Base-by-base conservation (phyloP, 139 green algal genomes). In the Picochlorum sp. region DNA sequence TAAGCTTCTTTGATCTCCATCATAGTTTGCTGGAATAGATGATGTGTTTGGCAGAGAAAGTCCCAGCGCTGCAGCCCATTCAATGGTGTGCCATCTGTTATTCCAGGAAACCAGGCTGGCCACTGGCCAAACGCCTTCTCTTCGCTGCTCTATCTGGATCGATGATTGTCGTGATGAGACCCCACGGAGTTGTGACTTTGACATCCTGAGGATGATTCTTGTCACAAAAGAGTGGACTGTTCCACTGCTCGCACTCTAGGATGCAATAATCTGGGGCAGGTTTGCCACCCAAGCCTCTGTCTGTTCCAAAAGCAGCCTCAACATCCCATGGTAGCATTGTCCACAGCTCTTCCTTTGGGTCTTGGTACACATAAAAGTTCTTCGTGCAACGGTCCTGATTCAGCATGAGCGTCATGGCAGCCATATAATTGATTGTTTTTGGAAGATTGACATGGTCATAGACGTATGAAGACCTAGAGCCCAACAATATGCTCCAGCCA, bases 321-420 rank as follows among this genome's bases (percentile, higher is more conserved):
- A 60, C 14, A 24, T 62, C 64, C 64, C 65, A 92, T 3, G 88
- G 74, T 18, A 95, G 47, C 64, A 81, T 79, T 44, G 51, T 67
- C 90, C 90, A 96, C 65, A 89, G 4, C 2, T 38, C 51, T 5
- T 16, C 74, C 2, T 54, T 32, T 0, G 79, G 67, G 68, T 95
- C 66, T 7, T 64, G 65, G 73, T 92, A 93, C 41, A 93, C 62
- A 64, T 81, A 88, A 70, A 87, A 96, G 74, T 96, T 96, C 69
- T 95, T 96, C 55, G 87, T 92, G 80, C 88, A 95, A 11, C 90
- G 69, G 74, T 96, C 90, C 73, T 92, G 83, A 74, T 94, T 93
- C 41, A 84, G 63, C 7, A 96, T 54, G 7, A 94, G 49, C 1
- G 83, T 82, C 69, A 91, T 77, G 0, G 80, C 80, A 1, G 88